These are phyloP conservation scores for Chaetoceros tenuissimus DNA, from an alignment of 108 stramenopile genomes.

Conservation along the genomic window DNA sequence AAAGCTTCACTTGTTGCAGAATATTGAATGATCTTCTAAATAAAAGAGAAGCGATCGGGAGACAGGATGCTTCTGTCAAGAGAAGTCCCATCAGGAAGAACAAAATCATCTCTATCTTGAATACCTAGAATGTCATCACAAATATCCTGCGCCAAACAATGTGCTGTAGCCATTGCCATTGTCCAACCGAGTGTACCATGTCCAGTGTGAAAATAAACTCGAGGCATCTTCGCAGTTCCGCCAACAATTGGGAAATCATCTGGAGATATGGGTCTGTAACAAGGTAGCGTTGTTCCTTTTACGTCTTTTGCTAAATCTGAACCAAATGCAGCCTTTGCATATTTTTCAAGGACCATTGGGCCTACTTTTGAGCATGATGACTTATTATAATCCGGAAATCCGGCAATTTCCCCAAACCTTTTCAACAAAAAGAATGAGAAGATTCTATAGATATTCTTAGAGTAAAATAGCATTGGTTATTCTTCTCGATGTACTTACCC, in stretches of 20 bases:
- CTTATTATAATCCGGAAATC: constrained; percentile 19
- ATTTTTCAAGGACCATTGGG: constrained; percentile 24
- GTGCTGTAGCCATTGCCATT: constrained; percentile 28
- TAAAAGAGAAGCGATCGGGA: constrained; percentile 18
- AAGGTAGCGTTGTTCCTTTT: constrained; percentile 16
- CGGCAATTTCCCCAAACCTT: constrained; percentile 37
- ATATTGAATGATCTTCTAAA: constrained; percentile 2
- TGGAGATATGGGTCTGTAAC: constrained; percentile 44
- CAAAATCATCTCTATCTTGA: constrained; percentile 2
- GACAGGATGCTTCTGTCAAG: constrained; percentile 19
- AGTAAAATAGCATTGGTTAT: too few relatives aligned
- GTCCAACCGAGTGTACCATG: constrained; percentile 55
- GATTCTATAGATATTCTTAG: too few relatives aligned
- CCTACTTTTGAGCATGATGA: constrained; percentile 28
- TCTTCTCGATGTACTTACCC: too few relatives aligned
- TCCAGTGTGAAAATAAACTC: constrained; percentile 38
- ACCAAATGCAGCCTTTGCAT: constrained; percentile 15
- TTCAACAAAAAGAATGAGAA: too few relatives aligned
- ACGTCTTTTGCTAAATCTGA: constrained; percentile 12
- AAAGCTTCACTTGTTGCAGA: constrained; percentile 12
- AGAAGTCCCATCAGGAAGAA: constrained; percentile 17
- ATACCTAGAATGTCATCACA: constrained; percentile 16
- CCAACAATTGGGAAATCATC: constrained; percentile 45
- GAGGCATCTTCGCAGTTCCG: constrained; percentile 15
- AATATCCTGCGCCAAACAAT: constrained; percentile 37